phyloP scores from a whole-genome alignment of 2,329 filamentous ascomycete species.

The Aspergillus fumigatus region DNA sequence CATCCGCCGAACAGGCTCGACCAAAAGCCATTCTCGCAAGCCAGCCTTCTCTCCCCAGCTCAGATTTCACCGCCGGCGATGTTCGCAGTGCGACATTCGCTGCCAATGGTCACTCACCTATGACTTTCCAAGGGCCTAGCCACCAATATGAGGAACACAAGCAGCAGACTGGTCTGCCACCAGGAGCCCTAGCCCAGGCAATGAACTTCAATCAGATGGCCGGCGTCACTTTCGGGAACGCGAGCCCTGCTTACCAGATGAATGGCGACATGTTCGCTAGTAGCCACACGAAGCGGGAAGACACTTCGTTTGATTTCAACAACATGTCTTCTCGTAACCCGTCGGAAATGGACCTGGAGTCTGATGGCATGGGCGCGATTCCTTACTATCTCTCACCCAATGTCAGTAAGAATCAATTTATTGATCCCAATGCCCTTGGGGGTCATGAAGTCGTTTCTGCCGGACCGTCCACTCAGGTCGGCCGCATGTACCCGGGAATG shows the following conservation, averaged over 20 bases:
- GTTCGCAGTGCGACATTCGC: constrained; percentile 32
- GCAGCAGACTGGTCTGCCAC: constrained; percentile 89
- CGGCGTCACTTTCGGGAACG: constrained; percentile 34
- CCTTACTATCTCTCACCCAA: constrained; percentile 61
- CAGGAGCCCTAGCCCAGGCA: constrained; percentile 74
- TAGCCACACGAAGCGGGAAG: constrained; percentile 32
- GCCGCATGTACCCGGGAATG: constrained; percentile 86
- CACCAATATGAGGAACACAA: constrained; percentile 94
- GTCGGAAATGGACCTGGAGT: constrained; percentile 63
- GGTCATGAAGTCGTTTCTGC: constrained; percentile 55
- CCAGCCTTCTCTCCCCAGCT: constrained; percentile 34
- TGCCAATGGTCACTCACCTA: constrained; percentile 44
- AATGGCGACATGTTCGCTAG: constrained; percentile 60
- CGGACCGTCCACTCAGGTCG: constrained; percentile 53
- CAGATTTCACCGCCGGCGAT: constrained; percentile 30
- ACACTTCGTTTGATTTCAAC: constrained; percentile 62
- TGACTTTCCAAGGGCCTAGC: constrained; percentile 70
- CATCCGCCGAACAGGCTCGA: constrained; percentile 32
- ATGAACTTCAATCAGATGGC: constrained; percentile 67
- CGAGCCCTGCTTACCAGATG: constrained; percentile 43
- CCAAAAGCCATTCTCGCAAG: constrained; percentile 33
- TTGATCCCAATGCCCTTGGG: constrained; percentile 70
- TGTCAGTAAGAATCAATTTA: constrained; percentile 48
- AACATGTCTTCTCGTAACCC: constrained; percentile 53
- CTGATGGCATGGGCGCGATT: constrained; percentile 59